Conservation (phyloP, 805 yeast species). For the Yamadazyma tumulicola region DNA sequence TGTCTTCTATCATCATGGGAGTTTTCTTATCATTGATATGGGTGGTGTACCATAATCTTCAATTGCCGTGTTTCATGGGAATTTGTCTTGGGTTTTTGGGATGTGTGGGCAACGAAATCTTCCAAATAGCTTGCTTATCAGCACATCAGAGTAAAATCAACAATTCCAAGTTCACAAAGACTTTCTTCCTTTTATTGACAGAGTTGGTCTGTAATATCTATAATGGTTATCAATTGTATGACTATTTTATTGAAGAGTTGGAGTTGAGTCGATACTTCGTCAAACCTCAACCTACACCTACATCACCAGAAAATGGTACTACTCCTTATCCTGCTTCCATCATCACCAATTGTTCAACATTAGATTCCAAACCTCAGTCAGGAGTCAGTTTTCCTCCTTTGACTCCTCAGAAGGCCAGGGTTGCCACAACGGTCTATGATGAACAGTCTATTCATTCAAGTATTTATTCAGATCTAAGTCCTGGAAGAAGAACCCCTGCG, state of each 20-base stretch:
- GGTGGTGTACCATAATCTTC: neutral
- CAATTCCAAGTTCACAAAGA: conserved; percentile 2
- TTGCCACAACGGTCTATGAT: no score
- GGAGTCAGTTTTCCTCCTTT: no score
- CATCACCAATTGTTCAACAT: no score
- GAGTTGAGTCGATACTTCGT: no score
- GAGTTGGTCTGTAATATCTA: neutral
- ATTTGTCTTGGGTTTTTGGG: neutral
- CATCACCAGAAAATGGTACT: no score
- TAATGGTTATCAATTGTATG: neutral
- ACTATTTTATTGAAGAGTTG: neutral
- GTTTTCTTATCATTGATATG: neutral
- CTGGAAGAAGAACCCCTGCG: no score
- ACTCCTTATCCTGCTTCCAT: no score
- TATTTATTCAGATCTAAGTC: no score
- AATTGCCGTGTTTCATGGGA: neutral
- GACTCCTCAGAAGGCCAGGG: no score
- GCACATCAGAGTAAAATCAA: neutral
- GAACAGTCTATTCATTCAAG: no score
- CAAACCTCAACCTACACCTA: no score
- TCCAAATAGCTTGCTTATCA: neutral
- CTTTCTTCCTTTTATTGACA: neutral
- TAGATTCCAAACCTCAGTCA: no score
- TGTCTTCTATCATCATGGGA: conserved; percentile 2
- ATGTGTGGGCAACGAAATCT: conserved; percentile 3